Evolutionary conservation across 129 eudicot genomes (phyloP).

Genomic region (Mikania micrantha): DNA sequence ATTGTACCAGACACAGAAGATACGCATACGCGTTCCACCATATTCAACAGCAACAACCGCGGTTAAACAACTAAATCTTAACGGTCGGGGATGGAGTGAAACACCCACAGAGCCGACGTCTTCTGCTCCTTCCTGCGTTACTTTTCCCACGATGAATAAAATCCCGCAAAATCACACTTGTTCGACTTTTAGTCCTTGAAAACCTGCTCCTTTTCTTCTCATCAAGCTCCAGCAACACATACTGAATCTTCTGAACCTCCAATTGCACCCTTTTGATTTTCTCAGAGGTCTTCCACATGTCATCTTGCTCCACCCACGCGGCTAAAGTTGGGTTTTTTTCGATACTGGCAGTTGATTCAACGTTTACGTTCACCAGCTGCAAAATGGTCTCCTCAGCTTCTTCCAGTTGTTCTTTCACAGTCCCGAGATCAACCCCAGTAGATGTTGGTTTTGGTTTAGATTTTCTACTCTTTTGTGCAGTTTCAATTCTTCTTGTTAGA

Average conservation of each 20-base stretch:
- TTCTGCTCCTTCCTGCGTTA: slow-evolving; percentile 44
- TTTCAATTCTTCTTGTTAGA: slow-evolving; percentile 49
- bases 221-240: slow-evolving; percentile 51
- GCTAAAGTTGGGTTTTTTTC: slow-evolving; percentile 47
- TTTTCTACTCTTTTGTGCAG: slow-evolving; percentile 41
- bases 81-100: slow-evolving; percentile 41
- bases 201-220: slow-evolving; percentile 60
- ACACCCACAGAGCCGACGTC: slow-evolving; percentile 68
- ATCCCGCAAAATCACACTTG: slow-evolving; percentile 57
- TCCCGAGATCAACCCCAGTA: slow-evolving; percentile 47
- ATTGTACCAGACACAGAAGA: neutral
- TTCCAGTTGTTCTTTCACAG: slow-evolving; percentile 56
- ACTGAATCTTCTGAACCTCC: slow-evolving; percentile 78
- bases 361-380: slow-evolving; percentile 49
- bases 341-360: slow-evolving; percentile 37
- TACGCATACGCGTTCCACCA: no score
- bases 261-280: slow-evolving; percentile 71
- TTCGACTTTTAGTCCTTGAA: slow-evolving; percentile 55
- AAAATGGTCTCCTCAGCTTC: slow-evolving; percentile 63
- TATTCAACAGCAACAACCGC: no score
- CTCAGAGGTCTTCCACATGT: slow-evolving; percentile 68
- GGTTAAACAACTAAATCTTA: neutral
- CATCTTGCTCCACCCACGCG: slow-evolving; percentile 39
- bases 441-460: slow-evolving; percentile 3
- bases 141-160: slow-evolving; percentile 57